phyloP scores from a whole-genome alignment of 441 rosid genomes.

The Geranium incanum region DNA sequence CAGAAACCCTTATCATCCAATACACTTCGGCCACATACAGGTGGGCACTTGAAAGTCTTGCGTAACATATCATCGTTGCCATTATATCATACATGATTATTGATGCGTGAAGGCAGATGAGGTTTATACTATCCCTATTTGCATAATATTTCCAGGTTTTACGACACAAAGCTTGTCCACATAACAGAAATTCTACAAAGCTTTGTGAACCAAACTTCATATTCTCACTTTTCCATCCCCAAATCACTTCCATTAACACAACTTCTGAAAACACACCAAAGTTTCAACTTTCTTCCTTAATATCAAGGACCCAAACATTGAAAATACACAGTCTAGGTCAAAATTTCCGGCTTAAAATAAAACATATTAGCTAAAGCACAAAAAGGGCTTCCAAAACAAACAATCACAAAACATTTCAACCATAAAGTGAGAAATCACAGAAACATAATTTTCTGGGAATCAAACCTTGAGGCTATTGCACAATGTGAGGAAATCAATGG shows the following conservation, averaged over 20 bases:
- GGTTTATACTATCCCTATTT: not conserved
- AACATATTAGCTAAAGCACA: not conserved
- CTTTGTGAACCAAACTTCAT: not conserved
- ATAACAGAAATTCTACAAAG: not conserved
- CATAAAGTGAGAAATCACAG: not conserved
- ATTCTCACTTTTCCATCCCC: not conserved
- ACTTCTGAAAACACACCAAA: not conserved
- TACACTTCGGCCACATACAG: no score
- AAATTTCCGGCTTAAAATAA: no score
- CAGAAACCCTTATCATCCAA: no score
- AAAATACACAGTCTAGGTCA: not conserved
- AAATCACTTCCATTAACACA: no score
- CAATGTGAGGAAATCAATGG: constrained; percentile 59
- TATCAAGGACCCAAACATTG: not conserved
- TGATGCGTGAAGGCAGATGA: no score
- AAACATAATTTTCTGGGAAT: not conserved
- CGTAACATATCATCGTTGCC: no score
- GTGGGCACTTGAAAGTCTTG: no score
- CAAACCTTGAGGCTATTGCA: constrained; percentile 56
- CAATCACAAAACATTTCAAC: not conserved
- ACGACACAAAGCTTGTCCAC: not conserved
- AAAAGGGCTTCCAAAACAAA: no score
- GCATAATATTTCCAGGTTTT: not conserved
- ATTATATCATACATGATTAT: no score
- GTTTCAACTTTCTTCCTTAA: not conserved